These are phyloP conservation scores for Urochloa ruziziensis DNA, from an alignment of 176 grass and related monocot species.

Conservation along the genomic window DNA sequence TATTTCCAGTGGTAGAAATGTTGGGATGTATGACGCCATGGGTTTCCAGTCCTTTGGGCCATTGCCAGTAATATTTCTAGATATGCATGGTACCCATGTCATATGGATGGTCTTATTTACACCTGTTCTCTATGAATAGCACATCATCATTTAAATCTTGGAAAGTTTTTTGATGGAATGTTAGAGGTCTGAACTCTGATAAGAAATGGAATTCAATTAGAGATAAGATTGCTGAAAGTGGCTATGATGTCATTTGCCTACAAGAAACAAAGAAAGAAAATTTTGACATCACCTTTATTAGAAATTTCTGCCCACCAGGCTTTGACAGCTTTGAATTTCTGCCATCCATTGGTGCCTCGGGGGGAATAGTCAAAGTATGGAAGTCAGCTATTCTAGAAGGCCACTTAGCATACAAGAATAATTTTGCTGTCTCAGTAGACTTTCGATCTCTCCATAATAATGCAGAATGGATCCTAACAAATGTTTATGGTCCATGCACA, in stretches of 20 bases:
- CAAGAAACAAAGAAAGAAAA: background rate
- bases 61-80: too few relatives aligned
- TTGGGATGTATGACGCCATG: too few relatives aligned
- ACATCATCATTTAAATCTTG: background rate
- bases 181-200: background rate
- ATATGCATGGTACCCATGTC: too few relatives aligned
- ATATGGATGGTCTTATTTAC: too few relatives aligned
- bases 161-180: background rate
- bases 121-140: too few relatives aligned
- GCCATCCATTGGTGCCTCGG: background rate
- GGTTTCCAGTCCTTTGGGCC: too few relatives aligned
- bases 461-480: too few relatives aligned
- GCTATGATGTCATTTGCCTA: rapidly evolving
- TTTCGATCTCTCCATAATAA: too few relatives aligned
- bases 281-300: background rate
- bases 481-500: too few relatives aligned
- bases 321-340: background rate
- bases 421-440: too few relatives aligned
- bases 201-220: background rate
- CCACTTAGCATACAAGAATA: background rate
- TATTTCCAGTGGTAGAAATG: too few relatives aligned
- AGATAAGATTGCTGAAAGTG: background rate
- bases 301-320: background rate
- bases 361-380: background rate
- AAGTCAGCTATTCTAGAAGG: background rate